phyloP scores from a whole-genome alignment of 208 protist species.

The Novymonas esmeraldas region DNA sequence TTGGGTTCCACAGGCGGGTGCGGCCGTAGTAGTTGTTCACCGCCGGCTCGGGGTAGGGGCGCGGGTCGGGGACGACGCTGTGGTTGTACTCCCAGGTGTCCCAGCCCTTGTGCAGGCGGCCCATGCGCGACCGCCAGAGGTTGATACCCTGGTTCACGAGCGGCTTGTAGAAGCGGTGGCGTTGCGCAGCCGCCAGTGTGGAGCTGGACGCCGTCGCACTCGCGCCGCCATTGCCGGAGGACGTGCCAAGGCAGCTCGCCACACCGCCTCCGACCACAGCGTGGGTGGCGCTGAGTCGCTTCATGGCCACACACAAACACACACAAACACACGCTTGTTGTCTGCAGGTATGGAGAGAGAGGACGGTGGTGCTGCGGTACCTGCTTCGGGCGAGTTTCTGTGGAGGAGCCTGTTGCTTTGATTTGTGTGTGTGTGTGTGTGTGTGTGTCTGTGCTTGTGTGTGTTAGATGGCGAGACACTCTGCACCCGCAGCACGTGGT shows the following conservation, averaged over 20 bases:
- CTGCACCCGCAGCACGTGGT: too few relatives aligned
- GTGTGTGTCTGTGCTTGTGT: too few relatives aligned
- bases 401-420: too few relatives aligned
- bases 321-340: too few relatives aligned
- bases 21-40: slow-evolving; percentile 91
- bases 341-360: too few relatives aligned
- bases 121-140: slow-evolving; percentile 84
- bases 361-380: too few relatives aligned
- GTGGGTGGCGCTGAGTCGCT: slow-evolving; percentile 15
- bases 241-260: too few relatives aligned
- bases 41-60: slow-evolving; percentile 82
- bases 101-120: slow-evolving; percentile 76
- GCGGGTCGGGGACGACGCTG: slow-evolving; percentile 62
- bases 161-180: slow-evolving; percentile 82
- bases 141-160: slow-evolving; percentile 83
- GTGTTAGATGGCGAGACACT: too few relatives aligned
- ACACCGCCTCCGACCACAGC: slow-evolving; percentile 5
- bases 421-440: too few relatives aligned
- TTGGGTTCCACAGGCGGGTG: slow-evolving; percentile 83
- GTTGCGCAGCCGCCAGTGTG: slow-evolving; percentile 25
- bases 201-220: slow-evolving; percentile 8
- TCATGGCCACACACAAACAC: too few relatives aligned
- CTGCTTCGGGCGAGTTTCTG: too few relatives aligned
- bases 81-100: slow-evolving; percentile 79
- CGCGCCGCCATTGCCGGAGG: slow-evolving; percentile 1